Base-by-base conservation (phyloP, 1,139 yeast species). In the Geotrichum cucujoidarum region DNA sequence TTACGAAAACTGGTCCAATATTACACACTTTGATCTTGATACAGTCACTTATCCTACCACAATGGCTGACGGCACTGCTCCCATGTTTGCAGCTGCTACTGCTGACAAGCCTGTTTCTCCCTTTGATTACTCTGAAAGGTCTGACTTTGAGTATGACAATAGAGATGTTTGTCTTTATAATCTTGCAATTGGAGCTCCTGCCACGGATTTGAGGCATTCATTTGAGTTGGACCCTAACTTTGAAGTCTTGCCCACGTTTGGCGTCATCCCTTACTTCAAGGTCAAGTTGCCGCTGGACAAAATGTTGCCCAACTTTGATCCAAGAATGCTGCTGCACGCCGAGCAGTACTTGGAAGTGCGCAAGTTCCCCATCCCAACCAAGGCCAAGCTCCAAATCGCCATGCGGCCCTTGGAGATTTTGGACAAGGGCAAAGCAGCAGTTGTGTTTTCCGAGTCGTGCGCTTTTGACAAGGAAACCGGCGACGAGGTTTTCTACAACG, bases 191-290 rank as follows among this genome's bases (percentile, higher is more conserved):
- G 97, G 97, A 60, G 95, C 97, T 43, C 79, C 74, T 41, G 78
- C 88, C 40, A 74, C 75, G 47, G 95, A 92, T 61, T 75, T 89
- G 63, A 73, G 84, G 63, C 88, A 85, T 65, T 80, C 78, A 20
- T 92, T 83, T 66, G 98, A 92, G 70, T 78, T 80, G 59, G 77
- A 77, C 60, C 71, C 75, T 16, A 79, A 87, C 58, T 92, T 92
- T 74, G 89, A 87, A 63, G 95, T 84, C n/a, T 68, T 90, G 48
- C 97, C 97, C 54, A 78, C 95, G 2, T 89, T 84, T 67, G 97
- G 95, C 53, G 95, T 88, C 54, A 81, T 89, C 61, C 94, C 95
- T 42, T 75, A 74, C 55, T 77, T 82, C 75, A 62, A 69, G 24
- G 75, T 78, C 29, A 73, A 74, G 47, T 72, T 80, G 45, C 74